These are phyloP conservation scores for Lachancea cidri DNA, from an alignment of 805 yeast species.

Conservation along the genomic window DNA sequence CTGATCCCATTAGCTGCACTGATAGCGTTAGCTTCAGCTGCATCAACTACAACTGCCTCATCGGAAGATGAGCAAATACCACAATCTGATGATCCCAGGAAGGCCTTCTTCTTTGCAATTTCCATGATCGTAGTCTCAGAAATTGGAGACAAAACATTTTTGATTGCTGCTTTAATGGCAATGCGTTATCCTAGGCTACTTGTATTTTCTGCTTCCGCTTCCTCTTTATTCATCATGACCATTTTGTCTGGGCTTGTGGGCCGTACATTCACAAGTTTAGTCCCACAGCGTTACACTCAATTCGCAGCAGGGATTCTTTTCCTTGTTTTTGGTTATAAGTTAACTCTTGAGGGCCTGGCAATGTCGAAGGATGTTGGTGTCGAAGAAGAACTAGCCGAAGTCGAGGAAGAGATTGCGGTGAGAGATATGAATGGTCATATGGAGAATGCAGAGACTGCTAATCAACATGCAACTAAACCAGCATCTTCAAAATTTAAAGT, in stretches of 20 bases:
- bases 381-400: constrained; percentile 94
- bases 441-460: constrained; percentile 58
- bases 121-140: constrained; percentile 95
- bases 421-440: constrained; percentile 47
- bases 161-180: constrained; percentile 96
- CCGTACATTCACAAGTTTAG: constrained; percentile 77
- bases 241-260: constrained; percentile 87
- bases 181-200: constrained; percentile 82
- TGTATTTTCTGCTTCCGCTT: constrained; percentile 85
- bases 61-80: constrained; percentile 6
- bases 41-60: constrained; percentile 6
- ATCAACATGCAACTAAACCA: constrained; percentile 10
- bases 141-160: constrained; percentile 94
- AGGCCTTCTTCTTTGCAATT: constrained; percentile 69
- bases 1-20: neutral
- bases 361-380: constrained; percentile 84
- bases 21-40: constrained; percentile 5
- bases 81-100: constrained; percentile 14
- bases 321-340: constrained; percentile 72
- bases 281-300: constrained; percentile 76
- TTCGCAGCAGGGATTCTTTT: constrained; percentile 77
- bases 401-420: constrained; percentile 83
- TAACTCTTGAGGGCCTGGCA: constrained; percentile 72
- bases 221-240: constrained; percentile 87
- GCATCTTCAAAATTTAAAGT: constrained; percentile 10